Base-by-base conservation (phyloP, 192 early-diverging fungal species). In the Mortierella hygrophila region DNA sequence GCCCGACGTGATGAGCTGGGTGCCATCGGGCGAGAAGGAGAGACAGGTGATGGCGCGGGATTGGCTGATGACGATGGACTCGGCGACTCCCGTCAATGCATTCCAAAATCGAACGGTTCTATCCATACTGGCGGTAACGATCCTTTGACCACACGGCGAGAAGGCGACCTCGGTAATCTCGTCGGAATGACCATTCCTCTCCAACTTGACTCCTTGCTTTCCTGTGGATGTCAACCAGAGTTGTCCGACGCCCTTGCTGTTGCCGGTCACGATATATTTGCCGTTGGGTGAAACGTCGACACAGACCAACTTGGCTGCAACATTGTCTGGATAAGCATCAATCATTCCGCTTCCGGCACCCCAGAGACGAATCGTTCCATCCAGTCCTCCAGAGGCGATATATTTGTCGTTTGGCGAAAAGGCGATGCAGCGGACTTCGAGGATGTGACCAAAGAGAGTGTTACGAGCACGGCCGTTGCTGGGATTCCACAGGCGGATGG, bases 41-140 rank as follows among this genome's bases (percentile, higher is more conserved):
- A 75, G 52, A 38, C 26, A 38, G 1, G 20, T 40, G 35, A 75
- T 41, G 13, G 18, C 6, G 46, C 52, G 15, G 29, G 49, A 21
- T 18, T 75, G 74, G 32, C 20, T n/a, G 21, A 32, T 75, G 15
- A 75, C 32, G 13, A 40, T n/a, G 1, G 52, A 16, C 11, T 32
- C 52, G 16, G 26, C 6, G 16, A 26, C 49, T 4, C 74, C 74
- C 4, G 74, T 55, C 23, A 40, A 8, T 37, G 52, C 49, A 41
- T 75, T 21, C 74, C 74, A 75, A 5, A 75, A 52, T 77, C 85
- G 37, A 81, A 96, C 95, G 4, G 94, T 95, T n/a, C 92, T 95
- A 84, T 99, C 98, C 96, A 97, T 96, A 60, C 96, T 91, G 35
- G 97, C 98, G 4, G 96, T 97, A 13, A 96, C 97, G 76, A 99